These are phyloP conservation scores for Termitomyces heimii DNA, from an alignment of 768 basidiomycete genomes.

Conservation along the genomic window DNA sequence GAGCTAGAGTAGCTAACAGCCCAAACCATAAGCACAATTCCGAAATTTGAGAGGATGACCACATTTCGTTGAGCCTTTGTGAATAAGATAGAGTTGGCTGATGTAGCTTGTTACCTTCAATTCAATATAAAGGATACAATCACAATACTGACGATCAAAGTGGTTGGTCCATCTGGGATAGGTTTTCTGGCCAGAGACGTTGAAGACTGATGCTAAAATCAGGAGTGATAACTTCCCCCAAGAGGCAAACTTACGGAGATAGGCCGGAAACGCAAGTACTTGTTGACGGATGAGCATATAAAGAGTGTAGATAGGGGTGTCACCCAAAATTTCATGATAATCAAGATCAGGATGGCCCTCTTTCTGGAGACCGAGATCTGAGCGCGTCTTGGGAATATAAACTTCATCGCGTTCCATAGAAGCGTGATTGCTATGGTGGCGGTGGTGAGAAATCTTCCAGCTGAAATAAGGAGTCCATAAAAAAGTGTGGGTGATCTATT, in stretches of 20 bases:
- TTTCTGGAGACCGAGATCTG: conserved; percentile 44
- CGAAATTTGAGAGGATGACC: conserved; percentile 54
- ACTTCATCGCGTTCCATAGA: conserved; percentile 52
- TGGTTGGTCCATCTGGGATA: conserved; percentile 63
- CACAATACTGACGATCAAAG: conserved; percentile 45
- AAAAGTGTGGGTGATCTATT: conserved; percentile 36
- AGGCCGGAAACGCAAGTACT: conserved; percentile 53
- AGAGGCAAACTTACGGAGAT: conserved; percentile 45
- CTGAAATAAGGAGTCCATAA: conserved; percentile 49
- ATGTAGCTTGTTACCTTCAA: neutral
- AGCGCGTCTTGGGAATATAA: conserved; percentile 58
- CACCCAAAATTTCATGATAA: conserved; percentile 51
- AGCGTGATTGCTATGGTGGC: conserved; percentile 44
- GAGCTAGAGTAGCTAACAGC: conserved; percentile 29
- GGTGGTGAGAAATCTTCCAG: conserved; percentile 49
- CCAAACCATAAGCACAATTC: conserved; percentile 42
- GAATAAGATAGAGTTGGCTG: conserved; percentile 53
- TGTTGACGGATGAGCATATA: conserved; percentile 52
- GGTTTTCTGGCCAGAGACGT: conserved; percentile 54
- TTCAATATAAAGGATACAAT: neutral
- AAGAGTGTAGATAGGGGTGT: conserved; percentile 55
- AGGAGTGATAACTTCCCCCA: conserved; percentile 41
- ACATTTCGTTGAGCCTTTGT: conserved; percentile 42
- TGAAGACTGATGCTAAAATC: conserved; percentile 46
- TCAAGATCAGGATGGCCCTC: conserved; percentile 32